Percentiles rank a stretch among this genome's conserved stretches.
Conservation (phyloP, 805 yeast genomes). For the Wickerhamiella shivajii region DNA sequence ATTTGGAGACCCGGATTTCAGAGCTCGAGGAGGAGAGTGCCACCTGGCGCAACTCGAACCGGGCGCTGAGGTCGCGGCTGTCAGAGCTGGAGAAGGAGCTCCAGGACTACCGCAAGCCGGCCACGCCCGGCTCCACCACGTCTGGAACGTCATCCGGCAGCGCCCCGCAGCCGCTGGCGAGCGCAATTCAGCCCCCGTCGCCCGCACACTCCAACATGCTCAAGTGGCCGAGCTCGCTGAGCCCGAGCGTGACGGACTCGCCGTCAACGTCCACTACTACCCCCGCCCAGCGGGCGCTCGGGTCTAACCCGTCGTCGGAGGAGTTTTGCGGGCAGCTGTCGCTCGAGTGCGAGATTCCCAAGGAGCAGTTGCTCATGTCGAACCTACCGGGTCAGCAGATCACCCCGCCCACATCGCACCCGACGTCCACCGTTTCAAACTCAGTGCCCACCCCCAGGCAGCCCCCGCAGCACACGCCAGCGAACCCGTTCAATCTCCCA, state of each 20-base stretch:
- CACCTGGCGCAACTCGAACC: conserved; percentile 55
- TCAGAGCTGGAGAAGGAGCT: conserved; percentile 60
- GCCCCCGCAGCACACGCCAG: too few relatives aligned
- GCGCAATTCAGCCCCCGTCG: too few relatives aligned
- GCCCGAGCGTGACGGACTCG: conserved; percentile 1
- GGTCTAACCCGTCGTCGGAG: conserved; percentile 44
- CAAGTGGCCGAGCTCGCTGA: not conserved
- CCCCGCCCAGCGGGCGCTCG: conserved; percentile 5
- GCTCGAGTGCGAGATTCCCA: conserved; percentile 32
- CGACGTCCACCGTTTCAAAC: too few relatives aligned
- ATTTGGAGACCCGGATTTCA: conserved; percentile 64
- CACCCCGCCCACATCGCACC: too few relatives aligned
- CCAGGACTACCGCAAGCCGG: conserved; percentile 27
- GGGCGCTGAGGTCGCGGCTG: conserved; percentile 62
- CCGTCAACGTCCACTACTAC: not conserved
- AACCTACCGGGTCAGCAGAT: too few relatives aligned
- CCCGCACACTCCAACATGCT: not conserved
- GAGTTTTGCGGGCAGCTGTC: conserved; percentile 66
- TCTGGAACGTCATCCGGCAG: conserved; percentile 1
- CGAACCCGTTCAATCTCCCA: too few relatives aligned
- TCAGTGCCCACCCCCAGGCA: too few relatives aligned
- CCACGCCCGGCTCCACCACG: not conserved
- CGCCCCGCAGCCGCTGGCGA: too few relatives aligned
- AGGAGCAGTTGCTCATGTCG: too few relatives aligned
- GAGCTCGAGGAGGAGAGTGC: conserved; percentile 57